phyloP scores from a whole-genome alignment of 495 filamentous ascomycete species.

The Penicillium turbatum region DNA sequence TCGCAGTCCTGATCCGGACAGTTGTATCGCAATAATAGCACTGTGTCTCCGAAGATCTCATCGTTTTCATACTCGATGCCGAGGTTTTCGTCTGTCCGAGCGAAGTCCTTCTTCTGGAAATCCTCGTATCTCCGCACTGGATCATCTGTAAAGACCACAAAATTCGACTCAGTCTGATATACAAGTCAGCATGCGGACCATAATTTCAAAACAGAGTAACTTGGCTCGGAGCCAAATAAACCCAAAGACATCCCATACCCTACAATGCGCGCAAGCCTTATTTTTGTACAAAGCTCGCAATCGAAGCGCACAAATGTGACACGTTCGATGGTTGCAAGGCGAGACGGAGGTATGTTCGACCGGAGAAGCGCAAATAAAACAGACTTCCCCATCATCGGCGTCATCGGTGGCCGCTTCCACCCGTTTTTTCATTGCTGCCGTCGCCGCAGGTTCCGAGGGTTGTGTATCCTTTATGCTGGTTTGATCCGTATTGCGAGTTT shows the following conservation, averaged over 20 bases:
- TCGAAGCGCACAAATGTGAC: conserved; percentile 89
- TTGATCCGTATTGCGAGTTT: conserved; percentile 18
- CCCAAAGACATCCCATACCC: conserved; percentile 51
- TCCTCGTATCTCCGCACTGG: conserved; percentile 76
- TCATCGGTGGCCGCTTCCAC: conserved; percentile 39
- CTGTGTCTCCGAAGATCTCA: conserved; percentile 83
- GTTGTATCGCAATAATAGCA: conserved; percentile 87
- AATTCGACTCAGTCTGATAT: conserved; percentile 65
- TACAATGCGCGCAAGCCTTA: conserved; percentile 89
- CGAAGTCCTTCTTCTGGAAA: conserved; percentile 67
- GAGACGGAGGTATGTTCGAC: conserved; percentile 80
- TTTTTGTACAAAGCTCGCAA: conserved; percentile 92
- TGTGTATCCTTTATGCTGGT: conserved; percentile 11
- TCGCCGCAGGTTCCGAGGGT: conserved; percentile 4
- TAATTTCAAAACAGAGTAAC: background rate
- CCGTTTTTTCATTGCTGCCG: conserved; percentile 19
- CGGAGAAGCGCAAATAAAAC: conserved; percentile 92
- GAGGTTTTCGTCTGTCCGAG: conserved; percentile 70
- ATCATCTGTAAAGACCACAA: conserved; percentile 89
- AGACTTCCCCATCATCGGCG: conserved; percentile 71
- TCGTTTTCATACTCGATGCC: conserved; percentile 85
- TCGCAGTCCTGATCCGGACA: conserved; percentile 84
- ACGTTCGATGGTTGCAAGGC: conserved; percentile 92
- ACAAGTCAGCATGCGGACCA: background rate
- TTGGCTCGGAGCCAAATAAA: background rate